Evolutionary conservation across 2,329 filamentous ascomycete genomes (phyloP), one percentile per base, ranked within the genome.

Genomic region (Zopfia rhizophila): DNA sequence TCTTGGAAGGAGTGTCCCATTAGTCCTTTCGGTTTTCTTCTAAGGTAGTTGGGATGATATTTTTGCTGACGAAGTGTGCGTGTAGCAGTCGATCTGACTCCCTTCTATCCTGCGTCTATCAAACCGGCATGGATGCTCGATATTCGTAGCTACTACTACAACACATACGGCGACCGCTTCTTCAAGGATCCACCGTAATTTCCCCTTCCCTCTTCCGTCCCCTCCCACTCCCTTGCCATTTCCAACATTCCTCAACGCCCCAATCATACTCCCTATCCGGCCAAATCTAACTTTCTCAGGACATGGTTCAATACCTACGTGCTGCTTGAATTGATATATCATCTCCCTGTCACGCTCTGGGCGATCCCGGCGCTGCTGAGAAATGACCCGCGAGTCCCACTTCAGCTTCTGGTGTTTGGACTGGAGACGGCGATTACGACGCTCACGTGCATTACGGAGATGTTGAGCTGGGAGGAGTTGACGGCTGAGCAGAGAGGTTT

Each of bases 101-200:
- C 79, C n/a, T 73, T 85, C 44, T 86, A 85, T 52, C 85, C 85
- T 2, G 35, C 70, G 3, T 66, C 68, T 25, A 55, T 85, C 7
- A 76, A 75, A 35, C 81, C 81, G 0, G 40, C 68, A 0, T 74
- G 82, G 61, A 78, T 85, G 58, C 64, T 65, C 29, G 50, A 66
- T 0, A 49, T 88, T 2, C 80, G 82, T 46, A 60, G 70, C 3
- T 87, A 74, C 68, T 87, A 88, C 67, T 74, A 86, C 48, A 63
- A 72, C 2, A 86, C 78, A 1, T 87, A 86, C 65, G 75, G 78
- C 11, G 86, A 89, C 61, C 81, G 79, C 40, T 86, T 87, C 74
- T 87, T 88, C 71, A 74, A 78, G 23, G 61, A 72, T 3, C 76
- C 82, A 2, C 84, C 84, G 27, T 72, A 63, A 56, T 21, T 21